Conservation (phyloP, 306 rosid genomes). For the Argentina anserina region DNA sequence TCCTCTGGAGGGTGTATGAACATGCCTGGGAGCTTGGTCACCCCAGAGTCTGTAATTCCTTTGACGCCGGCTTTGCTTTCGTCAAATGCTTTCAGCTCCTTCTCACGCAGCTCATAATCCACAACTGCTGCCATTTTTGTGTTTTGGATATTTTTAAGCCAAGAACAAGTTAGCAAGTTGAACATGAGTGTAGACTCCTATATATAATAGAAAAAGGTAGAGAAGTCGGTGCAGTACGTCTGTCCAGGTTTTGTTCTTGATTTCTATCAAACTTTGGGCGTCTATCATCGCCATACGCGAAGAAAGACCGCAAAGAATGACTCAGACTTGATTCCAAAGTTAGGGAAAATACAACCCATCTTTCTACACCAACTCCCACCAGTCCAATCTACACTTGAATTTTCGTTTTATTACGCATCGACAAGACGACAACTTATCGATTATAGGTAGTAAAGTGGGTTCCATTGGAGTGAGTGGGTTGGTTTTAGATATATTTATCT, state of each 20-base stretch:
- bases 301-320: background rate
- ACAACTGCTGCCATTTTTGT: background rate
- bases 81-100: constrained; percentile 51
- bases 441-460: background rate
- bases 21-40: constrained; percentile 47
- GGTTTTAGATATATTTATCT: background rate
- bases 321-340: background rate
- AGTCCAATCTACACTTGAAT: background rate
- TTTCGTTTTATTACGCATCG: background rate
- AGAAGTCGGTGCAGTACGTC: background rate
- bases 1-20: constrained; percentile 56
- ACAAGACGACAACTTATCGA: background rate
- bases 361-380: background rate
- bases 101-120: constrained; percentile 29
- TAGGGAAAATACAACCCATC: background rate
- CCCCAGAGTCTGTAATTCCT: constrained; percentile 57
- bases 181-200: background rate
- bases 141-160: background rate
- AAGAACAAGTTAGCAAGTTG: background rate
- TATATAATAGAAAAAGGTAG: background rate
- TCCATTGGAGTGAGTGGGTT: background rate
- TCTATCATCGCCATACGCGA: background rate
- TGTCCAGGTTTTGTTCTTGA: background rate
- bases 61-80: constrained; percentile 65
- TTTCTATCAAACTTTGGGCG: background rate